Evolutionary conservation across 2,329 filamentous ascomycete genomes (phyloP), one percentile per base, ranked within the genome.

Genomic region (Purpureocillium lavendulum): DNA sequence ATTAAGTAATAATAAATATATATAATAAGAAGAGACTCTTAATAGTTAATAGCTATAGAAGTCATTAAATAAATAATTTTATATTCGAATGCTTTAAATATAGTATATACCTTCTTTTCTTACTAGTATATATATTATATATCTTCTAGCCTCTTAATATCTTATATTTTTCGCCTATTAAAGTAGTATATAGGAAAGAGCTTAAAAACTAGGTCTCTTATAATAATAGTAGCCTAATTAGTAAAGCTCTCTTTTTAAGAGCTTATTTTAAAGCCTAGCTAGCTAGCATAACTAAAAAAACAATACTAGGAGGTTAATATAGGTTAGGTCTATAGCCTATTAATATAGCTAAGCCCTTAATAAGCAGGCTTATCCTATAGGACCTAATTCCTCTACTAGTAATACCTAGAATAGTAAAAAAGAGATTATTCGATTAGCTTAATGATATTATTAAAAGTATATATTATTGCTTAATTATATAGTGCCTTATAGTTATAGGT

Each of bases 131-230:
- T 40, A 40, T 15, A 14, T 31, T 13, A 14, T 26, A 40, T 32
- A 24, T 40, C 16, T 32, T 40, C 13, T 26, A 40, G 32, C 33
- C 32, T 35, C 33, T 40, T 40, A 40, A 40, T 40, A 30, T 40
- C n/a, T 30, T 18, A 3, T 10, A 35, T 7, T 40, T 40, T 36
- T 16, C n/a, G 7, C 7, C 12, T 8, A 32, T 40, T 10, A 40
- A 40, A 17, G 15, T 7, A 1, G 18, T 14, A 18, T 36, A 36
- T 32, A 21, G n/a, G 9, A 12, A n/a, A 7, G 5, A 36, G 15
- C 28, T 40, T 31, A 21, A 15, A 15, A 21, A 6, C 13, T 35
- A 21, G 3, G 17, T 14, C 13, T 35, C 2, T 21, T 30, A 16
- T 33, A 18, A 12, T 31, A 24, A 40, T 31, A 34, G n/a, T 2